Conservation (phyloP, 2,329 filamentous ascomycete genomes). For the Balansia obtecta region DNA sequence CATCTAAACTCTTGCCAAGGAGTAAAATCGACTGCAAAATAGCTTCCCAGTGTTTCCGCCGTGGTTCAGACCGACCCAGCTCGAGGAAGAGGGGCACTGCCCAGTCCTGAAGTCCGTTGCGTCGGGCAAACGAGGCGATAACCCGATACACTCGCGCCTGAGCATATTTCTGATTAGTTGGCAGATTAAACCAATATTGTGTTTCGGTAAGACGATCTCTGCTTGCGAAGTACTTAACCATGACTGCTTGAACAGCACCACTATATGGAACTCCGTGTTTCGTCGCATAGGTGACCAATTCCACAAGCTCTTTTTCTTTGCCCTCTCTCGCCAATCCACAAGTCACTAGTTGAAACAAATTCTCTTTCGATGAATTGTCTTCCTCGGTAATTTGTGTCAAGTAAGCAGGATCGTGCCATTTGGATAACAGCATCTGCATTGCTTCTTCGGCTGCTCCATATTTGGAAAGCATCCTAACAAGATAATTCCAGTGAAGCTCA, state of each 20-base stretch:
- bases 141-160: slow-evolving; percentile 15
- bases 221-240: slow-evolving; percentile 51
- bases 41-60: slow-evolving; percentile 54
- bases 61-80: slow-evolving; percentile 32
- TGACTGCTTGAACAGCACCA: slow-evolving; percentile 33
- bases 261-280: slow-evolving; percentile 32
- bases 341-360: slow-evolving; percentile 17
- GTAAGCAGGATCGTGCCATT: slow-evolving; percentile 17
- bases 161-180: slow-evolving; percentile 23
- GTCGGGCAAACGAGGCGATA: slow-evolving; percentile 39
- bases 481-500: slow-evolving; percentile 17
- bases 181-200: slow-evolving; percentile 54
- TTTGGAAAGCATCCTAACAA: slow-evolving; percentile 31
- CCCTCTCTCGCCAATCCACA: slow-evolving; percentile 50
- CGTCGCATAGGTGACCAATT: slow-evolving; percentile 40
- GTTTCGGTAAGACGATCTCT: slow-evolving; percentile 46
- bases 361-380: slow-evolving; percentile 12
- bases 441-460: slow-evolving; percentile 46
- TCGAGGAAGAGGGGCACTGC: slow-evolving; percentile 45
- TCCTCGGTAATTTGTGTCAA: slow-evolving; percentile 10
- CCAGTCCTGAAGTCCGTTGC: slow-evolving; percentile 49
- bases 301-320: slow-evolving; percentile 42
- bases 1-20: slow-evolving; percentile 49
- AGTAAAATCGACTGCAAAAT: slow-evolving; percentile 62
- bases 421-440: slow-evolving; percentile 25